Conservation (phyloP, 257 asterid species). For the Nicotiana attenuata region DNA sequence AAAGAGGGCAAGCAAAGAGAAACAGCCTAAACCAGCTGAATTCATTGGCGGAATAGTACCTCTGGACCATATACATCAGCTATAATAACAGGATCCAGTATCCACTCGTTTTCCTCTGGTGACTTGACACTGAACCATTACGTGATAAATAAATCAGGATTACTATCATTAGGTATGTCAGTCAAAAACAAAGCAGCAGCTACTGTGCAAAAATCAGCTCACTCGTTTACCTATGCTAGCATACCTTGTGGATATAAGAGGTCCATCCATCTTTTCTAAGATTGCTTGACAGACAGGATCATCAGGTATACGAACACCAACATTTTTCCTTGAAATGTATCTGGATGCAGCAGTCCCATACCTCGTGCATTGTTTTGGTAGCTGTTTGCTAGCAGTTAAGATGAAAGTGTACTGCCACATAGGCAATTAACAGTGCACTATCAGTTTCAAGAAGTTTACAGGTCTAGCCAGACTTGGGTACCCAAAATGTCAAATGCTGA, state of each 20-base stretch:
- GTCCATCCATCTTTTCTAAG: conserved; percentile 69
- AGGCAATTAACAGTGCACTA: background rate
- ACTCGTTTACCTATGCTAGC: conserved; percentile 1
- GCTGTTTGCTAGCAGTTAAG: conserved; percentile 76
- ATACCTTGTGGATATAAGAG: conserved; percentile 86
- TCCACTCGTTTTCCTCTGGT: conserved; percentile 73
- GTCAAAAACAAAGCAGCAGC: background rate
- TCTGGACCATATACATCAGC: conserved; percentile 87
- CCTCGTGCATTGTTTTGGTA: conserved; percentile 75
- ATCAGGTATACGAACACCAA: conserved; percentile 89
- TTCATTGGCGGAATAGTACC: conserved; percentile 38
- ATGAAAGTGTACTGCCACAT: conserved; percentile 83
- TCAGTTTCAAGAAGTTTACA: conserved; percentile 3
- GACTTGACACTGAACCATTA: conserved; percentile 62
- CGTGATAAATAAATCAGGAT: conserved; percentile 10
- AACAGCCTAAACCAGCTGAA: background rate
- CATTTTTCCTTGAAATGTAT: conserved; percentile 63
- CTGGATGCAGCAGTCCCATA: conserved; percentile 71
- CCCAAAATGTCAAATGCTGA: background rate
- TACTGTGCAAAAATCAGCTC: background rate
- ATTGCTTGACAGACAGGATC: conserved; percentile 79
- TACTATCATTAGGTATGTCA: conserved; percentile 15
- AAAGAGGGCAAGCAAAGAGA: background rate
- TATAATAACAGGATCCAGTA: conserved; percentile 80
- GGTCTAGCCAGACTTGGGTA: background rate